Percentiles rank a stretch among this genome's conserved stretches.
phyloP scores from a whole-genome alignment of 2,329 filamentous ascomycete genomes.

The Penicillium sp. region DNA sequence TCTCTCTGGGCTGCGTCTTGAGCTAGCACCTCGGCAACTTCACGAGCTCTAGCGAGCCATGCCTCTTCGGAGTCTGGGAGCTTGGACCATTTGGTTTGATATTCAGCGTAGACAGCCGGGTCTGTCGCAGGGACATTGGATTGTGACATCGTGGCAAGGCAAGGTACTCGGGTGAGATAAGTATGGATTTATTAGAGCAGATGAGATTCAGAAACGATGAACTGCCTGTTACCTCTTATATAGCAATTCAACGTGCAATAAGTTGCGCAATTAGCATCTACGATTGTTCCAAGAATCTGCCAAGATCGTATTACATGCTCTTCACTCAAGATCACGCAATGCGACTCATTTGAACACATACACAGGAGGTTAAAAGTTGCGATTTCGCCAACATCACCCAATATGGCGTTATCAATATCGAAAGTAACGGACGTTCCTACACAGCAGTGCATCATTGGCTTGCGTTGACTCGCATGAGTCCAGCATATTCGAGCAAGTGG shows the following conservation, averaged over 20 bases:
- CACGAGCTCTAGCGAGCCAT: constrained; percentile 50
- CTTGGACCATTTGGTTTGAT: constrained; percentile 38
- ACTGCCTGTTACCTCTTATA: neutral
- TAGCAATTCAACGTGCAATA: neutral
- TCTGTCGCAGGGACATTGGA: constrained; percentile 31
- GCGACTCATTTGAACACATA: neutral
- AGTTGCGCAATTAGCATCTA: neutral
- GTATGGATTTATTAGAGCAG: neutral
- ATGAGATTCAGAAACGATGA: neutral
- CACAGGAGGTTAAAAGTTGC: too few species aligned
- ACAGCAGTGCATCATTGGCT: too few species aligned
- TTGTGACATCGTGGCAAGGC: constrained; percentile 14
- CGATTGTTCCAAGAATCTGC: neutral
- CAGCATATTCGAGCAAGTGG: too few species aligned
- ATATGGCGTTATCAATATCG: constrained; percentile 21
- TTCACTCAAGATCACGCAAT: constrained; percentile 16
- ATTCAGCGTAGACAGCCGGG: constrained; percentile 41
- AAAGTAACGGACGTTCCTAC: neutral
- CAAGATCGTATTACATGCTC: constrained; percentile 16
- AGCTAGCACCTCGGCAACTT: constrained; percentile 50
- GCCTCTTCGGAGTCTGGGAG: constrained; percentile 40
- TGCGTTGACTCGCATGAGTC: too few species aligned
- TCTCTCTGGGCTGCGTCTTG: constrained; percentile 49
- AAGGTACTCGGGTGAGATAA: neutral
- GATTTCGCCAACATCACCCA: constrained; percentile 15